These are phyloP conservation scores for Panicum virgatum DNA, from an alignment of 202 grass and related monocot genomes.

Conservation along the genomic window DNA sequence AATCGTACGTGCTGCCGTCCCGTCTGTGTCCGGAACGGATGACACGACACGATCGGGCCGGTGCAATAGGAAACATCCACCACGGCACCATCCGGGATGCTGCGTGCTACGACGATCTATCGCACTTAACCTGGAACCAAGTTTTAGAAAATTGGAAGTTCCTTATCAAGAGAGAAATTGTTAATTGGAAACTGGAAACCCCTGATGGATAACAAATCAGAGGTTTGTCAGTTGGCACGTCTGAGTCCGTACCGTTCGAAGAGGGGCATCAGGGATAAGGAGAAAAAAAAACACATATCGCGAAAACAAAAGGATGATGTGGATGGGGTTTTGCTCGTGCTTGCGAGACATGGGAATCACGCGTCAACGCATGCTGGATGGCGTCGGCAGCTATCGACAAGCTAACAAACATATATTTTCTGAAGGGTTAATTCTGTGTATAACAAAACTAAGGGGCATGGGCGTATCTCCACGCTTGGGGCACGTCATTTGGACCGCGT, in stretches of 20 bases:
- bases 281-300: neutral
- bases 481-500: no score
- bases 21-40: neutral
- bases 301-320: neutral
- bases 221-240: constrained; percentile 5
- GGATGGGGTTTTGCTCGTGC: neutral
- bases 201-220: neutral
- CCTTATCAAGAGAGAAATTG: neutral
- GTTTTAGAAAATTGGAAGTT: no score
- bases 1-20: neutral
- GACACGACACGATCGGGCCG: neutral
- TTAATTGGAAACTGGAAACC: neutral
- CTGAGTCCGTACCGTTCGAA: constrained; percentile 15
- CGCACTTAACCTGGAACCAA: no score
- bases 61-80: constrained; percentile 30
- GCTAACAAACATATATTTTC: neutral
- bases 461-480: no score
- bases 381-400: constrained; percentile 13
- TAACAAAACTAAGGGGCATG: neutral
- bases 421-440: neutral
- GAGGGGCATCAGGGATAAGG: neutral
- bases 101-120: neutral
- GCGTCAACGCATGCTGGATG: constrained; percentile 24
- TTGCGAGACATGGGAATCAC: constrained; percentile 1
- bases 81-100: neutral